Percentiles rank a stretch among this genome's conserved stretches.
phyloP scores from a whole-genome alignment of 306 rosid species.

The Prunus fruticosa region DNA sequence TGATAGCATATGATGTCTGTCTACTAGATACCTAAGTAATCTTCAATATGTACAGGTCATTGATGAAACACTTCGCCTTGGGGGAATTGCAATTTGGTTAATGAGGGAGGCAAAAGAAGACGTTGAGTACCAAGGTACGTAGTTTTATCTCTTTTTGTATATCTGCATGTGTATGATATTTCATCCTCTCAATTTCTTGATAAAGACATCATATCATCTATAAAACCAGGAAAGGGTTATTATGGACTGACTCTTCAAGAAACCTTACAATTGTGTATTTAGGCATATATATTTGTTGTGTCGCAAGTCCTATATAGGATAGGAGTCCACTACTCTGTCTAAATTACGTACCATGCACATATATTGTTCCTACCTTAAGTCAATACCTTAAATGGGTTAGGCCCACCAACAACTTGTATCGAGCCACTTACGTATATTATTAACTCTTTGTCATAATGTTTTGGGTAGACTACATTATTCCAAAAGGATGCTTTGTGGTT shows the following conservation, averaged over 20 bases:
- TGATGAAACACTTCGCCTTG: slow-evolving; percentile 89
- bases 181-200: not conserved
- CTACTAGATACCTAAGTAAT: not conserved
- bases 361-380: too few relatives aligned
- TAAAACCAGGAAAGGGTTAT: too few relatives aligned
- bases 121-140: slow-evolving; percentile 69
- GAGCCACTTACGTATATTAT: too few relatives aligned
- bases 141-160: not conserved
- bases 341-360: too few relatives aligned
- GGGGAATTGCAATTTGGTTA: slow-evolving; percentile 94
- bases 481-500: slow-evolving; percentile 88
- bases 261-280: not conserved
- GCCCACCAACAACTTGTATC: too few relatives aligned
- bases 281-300: not conserved
- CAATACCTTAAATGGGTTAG: too few relatives aligned
- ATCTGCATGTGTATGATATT: not conserved
- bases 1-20: not conserved
- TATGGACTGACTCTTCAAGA: not conserved
- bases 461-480: slow-evolving; percentile 63
- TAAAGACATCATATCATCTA: too few relatives aligned
- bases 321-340: too few relatives aligned
- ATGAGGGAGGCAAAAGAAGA: slow-evolving; percentile 91
- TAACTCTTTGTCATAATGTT: not conserved
- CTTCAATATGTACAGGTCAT: slow-evolving; percentile 50
- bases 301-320: too few relatives aligned